Percentiles rank a stretch among this genome's conserved stretches.
These are phyloP conservation scores for Trichocomaceae sp. DNA, from an alignment of 2,329 filamentous ascomycete species.

Conservation along the genomic window DNA sequence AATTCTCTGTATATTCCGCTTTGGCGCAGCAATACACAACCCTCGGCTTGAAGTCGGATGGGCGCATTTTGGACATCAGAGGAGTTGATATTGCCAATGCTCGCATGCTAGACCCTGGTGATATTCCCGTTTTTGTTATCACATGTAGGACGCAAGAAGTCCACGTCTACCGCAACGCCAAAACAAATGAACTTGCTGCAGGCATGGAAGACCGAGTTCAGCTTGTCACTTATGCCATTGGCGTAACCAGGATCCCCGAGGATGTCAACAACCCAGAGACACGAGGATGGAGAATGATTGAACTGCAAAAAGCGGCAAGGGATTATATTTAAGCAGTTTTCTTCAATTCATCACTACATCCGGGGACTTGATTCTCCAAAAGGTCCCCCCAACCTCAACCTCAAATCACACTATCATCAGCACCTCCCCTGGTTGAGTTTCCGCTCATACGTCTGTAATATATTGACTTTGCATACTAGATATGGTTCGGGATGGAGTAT, in stretches of 20 bases:
- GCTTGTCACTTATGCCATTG: conserved; percentile 95
- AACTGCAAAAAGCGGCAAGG: conserved; percentile 95
- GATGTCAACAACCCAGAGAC: conserved; percentile 97
- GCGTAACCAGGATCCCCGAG: conserved; percentile 85
- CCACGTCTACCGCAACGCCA: conserved; percentile 90
- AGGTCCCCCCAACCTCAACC: no score
- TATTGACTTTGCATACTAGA: conserved; percentile 34
- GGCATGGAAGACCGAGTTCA: conserved; percentile 99
- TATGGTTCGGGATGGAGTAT: conserved; percentile 28
- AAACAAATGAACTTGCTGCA: conserved; percentile 80
- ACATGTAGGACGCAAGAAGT: conserved; percentile 96
- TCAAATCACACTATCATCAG: conserved; percentile 3
- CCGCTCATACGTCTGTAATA: conserved; percentile 32
- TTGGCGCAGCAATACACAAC: conserved; percentile 93
- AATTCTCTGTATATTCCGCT: conserved; percentile 96
- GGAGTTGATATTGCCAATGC: conserved; percentile 67
- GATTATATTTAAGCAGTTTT: conserved; percentile 66
- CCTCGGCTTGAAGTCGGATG: conserved; percentile 87
- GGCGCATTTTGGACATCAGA: conserved; percentile 88
- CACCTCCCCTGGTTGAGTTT: conserved; percentile 11
- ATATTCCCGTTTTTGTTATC: conserved; percentile 84
- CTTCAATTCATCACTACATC: background rate
- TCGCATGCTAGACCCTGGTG: conserved; percentile 43
- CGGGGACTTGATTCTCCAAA: background rate
- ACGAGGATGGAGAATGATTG: conserved; percentile 91